A percentile compares a stretch with the other conserved stretches of the same genome.
phyloP scores from a whole-genome alignment of 805 yeast species.

The Yarrowia yakushimensis region DNA sequence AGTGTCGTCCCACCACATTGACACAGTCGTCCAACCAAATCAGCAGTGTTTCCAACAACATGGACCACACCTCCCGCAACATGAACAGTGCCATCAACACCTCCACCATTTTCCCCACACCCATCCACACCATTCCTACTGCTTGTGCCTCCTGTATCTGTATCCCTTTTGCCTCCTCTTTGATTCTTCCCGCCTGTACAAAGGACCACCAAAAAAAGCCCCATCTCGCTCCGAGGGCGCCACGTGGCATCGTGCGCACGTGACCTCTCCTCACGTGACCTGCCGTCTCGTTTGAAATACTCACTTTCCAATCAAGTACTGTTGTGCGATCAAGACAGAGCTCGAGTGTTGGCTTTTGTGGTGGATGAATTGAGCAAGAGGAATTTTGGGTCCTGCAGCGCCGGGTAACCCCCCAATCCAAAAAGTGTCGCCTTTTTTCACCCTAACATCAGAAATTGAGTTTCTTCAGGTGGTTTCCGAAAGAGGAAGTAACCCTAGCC shows the following conservation, averaged over 20 bases:
- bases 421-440: not conserved
- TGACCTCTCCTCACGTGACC: not conserved
- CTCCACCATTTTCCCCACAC: too few species aligned
- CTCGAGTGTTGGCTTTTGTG: constrained; percentile 19
- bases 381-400: constrained; percentile 19
- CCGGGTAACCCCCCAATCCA: constrained; percentile 4
- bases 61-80: not conserved
- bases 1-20: not conserved
- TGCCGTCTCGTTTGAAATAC: not conserved
- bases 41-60: too few species aligned
- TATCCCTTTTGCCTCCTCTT: too few species aligned
- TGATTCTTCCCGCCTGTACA: not conserved
- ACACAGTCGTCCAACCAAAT: not conserved
- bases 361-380: constrained; percentile 11
- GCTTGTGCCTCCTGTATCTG: too few species aligned
- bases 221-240: not conserved
- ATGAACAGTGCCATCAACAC: not conserved
- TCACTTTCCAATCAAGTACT: constrained; percentile 24
- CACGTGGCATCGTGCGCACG: not conserved
- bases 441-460: too few species aligned
- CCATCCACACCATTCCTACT: too few species aligned
- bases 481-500: not conserved
- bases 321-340: constrained; percentile 20
- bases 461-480: too few species aligned
- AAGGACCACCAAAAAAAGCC: too few species aligned